Evolutionary conservation across 257 asterid genomes (phyloP).

Genomic region (Scutellaria minor): DNA sequence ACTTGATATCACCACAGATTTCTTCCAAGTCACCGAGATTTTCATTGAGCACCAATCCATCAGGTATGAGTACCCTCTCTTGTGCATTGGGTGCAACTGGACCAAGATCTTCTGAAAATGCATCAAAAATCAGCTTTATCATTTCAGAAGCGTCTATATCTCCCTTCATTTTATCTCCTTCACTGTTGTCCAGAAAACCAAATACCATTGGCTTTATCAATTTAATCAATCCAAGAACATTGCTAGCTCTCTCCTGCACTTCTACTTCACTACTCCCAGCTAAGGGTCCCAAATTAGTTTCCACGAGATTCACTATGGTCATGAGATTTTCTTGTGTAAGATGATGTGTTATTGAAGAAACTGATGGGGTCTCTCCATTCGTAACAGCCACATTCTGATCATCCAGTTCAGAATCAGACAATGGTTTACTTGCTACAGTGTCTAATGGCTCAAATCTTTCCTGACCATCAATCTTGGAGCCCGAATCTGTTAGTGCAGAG

Average conservation of each 20-base stretch:
- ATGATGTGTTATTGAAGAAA: constrained; percentile 42
- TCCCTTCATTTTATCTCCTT: constrained; percentile 44
- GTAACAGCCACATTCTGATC: constrained; percentile 42
- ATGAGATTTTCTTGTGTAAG: constrained; percentile 55
- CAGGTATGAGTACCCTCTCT: constrained; percentile 77
- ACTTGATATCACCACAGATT: constrained; percentile 63
- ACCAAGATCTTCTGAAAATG: constrained; percentile 87
- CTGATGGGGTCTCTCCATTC: constrained; percentile 41
- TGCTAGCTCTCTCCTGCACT: constrained; percentile 82
- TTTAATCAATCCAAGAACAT: constrained; percentile 73
- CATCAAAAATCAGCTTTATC: constrained; percentile 52
- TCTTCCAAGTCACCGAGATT: constrained; percentile 74
- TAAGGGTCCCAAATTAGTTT: constrained; percentile 68
- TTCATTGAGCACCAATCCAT: constrained; percentile 70
- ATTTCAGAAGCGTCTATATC: constrained; percentile 50
- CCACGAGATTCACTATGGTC: constrained; percentile 65
- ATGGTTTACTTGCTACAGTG: constrained; percentile 34
- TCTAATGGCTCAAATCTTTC: constrained; percentile 38
- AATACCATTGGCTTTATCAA: constrained; percentile 58
- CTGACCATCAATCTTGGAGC: constrained; percentile 32
- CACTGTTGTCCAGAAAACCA: constrained; percentile 42
- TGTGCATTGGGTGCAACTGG: constrained; percentile 83
- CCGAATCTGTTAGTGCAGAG: constrained; percentile 42
- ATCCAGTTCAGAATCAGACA: constrained; percentile 54
- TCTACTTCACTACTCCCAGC: constrained; percentile 81